Percentiles rank a stretch among this genome's conserved stretches.
These are phyloP conservation scores for Pulveroboletus sp. DNA, from an alignment of 768 basidiomycete genomes.

Conservation along the genomic window DNA sequence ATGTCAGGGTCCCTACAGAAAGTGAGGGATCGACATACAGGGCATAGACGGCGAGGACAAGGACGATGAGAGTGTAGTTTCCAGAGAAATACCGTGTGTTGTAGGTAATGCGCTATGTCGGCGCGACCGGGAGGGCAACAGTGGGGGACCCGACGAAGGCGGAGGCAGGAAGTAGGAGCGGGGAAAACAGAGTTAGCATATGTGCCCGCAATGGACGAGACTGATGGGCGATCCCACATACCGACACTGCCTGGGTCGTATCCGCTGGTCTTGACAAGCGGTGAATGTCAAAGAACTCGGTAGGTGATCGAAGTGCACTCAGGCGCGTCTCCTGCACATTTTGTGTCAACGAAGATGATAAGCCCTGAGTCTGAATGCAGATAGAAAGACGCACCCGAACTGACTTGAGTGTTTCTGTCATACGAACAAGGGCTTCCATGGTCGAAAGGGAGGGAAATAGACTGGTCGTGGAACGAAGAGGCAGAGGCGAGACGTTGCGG, in stretches of 20 bases:
- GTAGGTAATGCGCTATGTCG: conserved; percentile 81
- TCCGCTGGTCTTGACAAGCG: conserved; percentile 82
- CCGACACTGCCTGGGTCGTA: conserved; percentile 71
- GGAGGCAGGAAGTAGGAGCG: no score
- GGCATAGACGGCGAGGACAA: conserved; percentile 78
- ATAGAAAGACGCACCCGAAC: conserved; percentile 52
- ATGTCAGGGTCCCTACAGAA: background rate
- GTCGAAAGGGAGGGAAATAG: background rate
- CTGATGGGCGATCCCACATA: conserved; percentile 32
- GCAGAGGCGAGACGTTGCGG: background rate
- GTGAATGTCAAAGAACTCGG: conserved; percentile 81
- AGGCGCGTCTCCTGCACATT: conserved; percentile 65
- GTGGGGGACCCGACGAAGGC: no score
- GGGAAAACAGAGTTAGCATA: background rate
- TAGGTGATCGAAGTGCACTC: conserved; percentile 64
- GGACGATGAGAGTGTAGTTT: conserved; percentile 82
- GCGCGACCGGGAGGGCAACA: no score
- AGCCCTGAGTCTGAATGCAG: background rate
- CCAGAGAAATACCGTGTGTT: conserved; percentile 90
- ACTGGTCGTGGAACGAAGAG: background rate
- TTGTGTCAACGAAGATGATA: background rate
- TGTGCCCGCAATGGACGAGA: background rate
- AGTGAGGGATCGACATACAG: conserved; percentile 47
- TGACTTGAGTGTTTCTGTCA: conserved; percentile 62
- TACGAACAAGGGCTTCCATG: conserved; percentile 67